Base-by-base conservation (phyloP, 768 basidiomycete genomes). In the Hygrophorus pudorinus region DNA sequence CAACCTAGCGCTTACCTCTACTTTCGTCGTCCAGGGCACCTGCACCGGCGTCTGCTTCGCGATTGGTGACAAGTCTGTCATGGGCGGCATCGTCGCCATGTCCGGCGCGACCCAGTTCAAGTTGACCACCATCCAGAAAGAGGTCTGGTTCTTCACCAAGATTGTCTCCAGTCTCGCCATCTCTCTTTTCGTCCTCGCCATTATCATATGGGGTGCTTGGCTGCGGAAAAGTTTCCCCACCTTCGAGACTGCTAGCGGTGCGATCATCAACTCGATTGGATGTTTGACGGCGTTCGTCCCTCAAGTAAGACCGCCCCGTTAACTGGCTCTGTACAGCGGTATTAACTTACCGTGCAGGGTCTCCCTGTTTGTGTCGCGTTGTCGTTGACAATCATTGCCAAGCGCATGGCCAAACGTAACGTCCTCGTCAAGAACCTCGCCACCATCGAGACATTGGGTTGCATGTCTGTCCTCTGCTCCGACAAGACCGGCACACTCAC, bases 401-500 rank as follows among this genome's bases (percentile, higher is more conserved):
- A 80, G 59, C 67, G 81, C 17, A 81, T 83, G 79, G 79, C 81
- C 0, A 70, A 69, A 21, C 77, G 78, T 56, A 79, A 80, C 48
- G 78, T 83, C 5, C 65, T 83, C 12, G 79, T 81, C n/a, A 83
- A 83, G 51, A 78, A 81, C 51, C 56, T 83, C 13, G 79, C 81
- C 54, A 79, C 79, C 32, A 79, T 83, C 0, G 80, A 83, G 56
- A 81, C 80, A 2, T 64, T 83, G n/a, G 79, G 79, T 68, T 47
- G 46, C 40, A 72, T 78, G 48, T 67, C 70, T 13, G 67, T 75
- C 29, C 45, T 78, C 16, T 73, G 73, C 53, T 71, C 72, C 4
- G 77, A 78, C 58, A 78, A 78, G 47, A 70, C 70, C 1, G 72
- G 73, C n/a, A 75, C 71, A 9, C 55, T 76, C 28, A 76, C 71